Conservation (phyloP, 1,139 yeast genomes). For the Debaryomyces sp. region DNA sequence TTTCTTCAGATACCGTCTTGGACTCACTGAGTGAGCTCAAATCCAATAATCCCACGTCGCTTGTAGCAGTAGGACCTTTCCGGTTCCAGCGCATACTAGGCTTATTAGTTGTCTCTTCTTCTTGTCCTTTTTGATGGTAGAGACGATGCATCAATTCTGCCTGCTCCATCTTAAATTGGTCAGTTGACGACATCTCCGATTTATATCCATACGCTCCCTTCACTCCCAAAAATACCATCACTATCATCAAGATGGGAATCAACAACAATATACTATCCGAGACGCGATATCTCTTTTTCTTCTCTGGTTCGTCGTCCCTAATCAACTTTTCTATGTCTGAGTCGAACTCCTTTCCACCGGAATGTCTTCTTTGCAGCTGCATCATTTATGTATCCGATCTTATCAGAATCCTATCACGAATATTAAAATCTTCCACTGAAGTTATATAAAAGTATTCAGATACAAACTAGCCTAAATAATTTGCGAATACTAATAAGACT, state of each 20-base stretch:
- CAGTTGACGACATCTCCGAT: background rate
- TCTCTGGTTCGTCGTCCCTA: background rate
- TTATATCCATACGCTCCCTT: background rate
- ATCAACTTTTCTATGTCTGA: constrained; percentile 1
- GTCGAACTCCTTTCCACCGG: background rate
- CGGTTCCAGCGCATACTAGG: background rate
- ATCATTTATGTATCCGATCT: background rate
- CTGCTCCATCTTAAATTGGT: constrained; percentile 4
- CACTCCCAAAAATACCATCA: background rate
- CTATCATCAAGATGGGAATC: background rate
- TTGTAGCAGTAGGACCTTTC: background rate
- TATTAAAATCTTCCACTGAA: background rate
- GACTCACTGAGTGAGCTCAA: constrained; percentile 6
- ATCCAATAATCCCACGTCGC: constrained; percentile 5
- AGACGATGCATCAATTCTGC: background rate
- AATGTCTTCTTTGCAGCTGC: background rate
- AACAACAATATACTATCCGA: background rate
- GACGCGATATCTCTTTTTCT: background rate
- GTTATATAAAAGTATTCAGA: background rate
- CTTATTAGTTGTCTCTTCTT: background rate
- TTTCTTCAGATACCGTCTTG: constrained; percentile 6
- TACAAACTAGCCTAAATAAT: background rate
- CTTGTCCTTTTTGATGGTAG: background rate
- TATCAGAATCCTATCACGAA: background rate
- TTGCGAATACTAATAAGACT: background rate